Base-by-base conservation (phyloP, 148 eudicot genomes). In the Fagopyrum tataricum region DNA sequence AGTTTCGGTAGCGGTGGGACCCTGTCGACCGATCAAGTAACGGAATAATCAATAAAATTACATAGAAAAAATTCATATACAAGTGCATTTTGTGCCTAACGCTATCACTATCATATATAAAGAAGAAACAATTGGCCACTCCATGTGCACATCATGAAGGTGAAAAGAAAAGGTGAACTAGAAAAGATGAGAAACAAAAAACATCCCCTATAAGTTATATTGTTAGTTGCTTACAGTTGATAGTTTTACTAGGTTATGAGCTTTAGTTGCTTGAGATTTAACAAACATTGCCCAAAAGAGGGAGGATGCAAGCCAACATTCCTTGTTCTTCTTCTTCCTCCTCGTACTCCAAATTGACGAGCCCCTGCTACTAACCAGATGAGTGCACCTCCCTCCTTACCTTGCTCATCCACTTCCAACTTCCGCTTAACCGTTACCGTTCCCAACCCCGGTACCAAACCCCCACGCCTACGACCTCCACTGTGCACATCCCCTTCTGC, bases 171-270 rank as follows among this genome's bases (percentile, higher is more conserved):
- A 58, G 64, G 13, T 23, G 23, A 12, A 2, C 37, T 58, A 58
- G 10, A 9, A 23, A 20, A 56, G 11, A 56, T 8, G 31, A 56
- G n/a, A 21, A 42, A n/a, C 24, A 7, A 21, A 40, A 37, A 70
- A 17, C 42, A 77, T 7, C 31, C 4, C 59, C 43, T 59, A 21
- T 9, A 40, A 14, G 71, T 15, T 56, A 66, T 68, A 51, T 24
- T 37, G 67, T 68, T 9, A 42, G 39, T 69, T 75, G 76, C 92
- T 78, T 82, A 91, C 99, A 15, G 94, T 91, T 83, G 99, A 87
- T 80, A 95, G 79, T 77, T 82, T 91, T 51, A 79, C 81, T 49
- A 91, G 67, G 75, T 91, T 79, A 44, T 92, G 89, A 79, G 82
- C 72, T 70, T 69, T 73, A 81, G 88, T 95, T 72, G 79, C 87